These are phyloP conservation scores for Trypethelium eluteriae DNA, from an alignment of 495 filamentous ascomycete species.

Conservation along the genomic window DNA sequence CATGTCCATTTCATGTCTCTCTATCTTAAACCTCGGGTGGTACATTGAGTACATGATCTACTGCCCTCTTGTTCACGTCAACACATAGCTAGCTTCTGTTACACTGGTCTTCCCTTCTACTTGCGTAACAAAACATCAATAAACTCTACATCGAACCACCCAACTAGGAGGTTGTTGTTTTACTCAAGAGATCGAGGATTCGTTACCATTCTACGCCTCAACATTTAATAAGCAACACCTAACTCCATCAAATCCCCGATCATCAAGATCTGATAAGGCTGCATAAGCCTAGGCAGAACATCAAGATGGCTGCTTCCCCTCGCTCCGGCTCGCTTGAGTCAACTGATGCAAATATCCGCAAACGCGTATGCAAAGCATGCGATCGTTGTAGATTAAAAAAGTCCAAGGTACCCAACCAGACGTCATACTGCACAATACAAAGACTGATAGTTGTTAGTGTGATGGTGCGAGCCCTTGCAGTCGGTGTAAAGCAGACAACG, in stretches of 20 bases:
- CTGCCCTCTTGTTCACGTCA: background rate
- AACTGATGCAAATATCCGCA: conserved; percentile 35
- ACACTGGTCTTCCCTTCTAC: background rate
- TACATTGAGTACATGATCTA: background rate
- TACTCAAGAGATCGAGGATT: background rate
- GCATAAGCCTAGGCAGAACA: background rate
- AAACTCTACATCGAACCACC: too few species aligned
- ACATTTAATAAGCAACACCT: background rate
- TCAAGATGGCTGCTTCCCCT: conserved; percentile 13
- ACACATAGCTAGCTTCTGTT: background rate
- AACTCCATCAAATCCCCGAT: background rate
- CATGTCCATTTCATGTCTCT: background rate
- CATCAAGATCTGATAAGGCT: background rate
- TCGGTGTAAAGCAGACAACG: conserved; percentile 49
- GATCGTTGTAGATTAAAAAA: conserved; percentile 67
- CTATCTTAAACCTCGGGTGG: background rate
- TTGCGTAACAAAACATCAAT: too few species aligned
- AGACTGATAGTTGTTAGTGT: conserved; percentile 39
- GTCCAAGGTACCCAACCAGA: conserved; percentile 47
- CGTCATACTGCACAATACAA: background rate
- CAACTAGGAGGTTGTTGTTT: background rate
- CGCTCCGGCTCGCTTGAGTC: conserved; percentile 22
- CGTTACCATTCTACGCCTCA: background rate
- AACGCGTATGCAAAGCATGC: conserved; percentile 64
- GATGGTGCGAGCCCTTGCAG: conserved; percentile 61